phyloP scores from a whole-genome alignment of 371 early-diverging fungal genomes.

The Haplosporangium sp. region DNA sequence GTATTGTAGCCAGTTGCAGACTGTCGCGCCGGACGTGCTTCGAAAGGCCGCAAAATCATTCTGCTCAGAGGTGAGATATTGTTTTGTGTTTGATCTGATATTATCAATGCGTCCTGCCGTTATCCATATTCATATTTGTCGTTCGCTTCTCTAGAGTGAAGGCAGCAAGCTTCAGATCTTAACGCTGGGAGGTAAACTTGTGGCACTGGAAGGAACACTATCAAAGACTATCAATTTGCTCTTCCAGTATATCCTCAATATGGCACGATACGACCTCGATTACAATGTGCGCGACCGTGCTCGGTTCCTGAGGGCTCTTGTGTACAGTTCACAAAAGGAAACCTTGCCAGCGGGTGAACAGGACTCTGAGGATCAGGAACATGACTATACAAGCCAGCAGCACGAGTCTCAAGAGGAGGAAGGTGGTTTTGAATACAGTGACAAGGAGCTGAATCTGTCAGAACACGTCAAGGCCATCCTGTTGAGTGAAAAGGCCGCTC shows the following conservation, averaged over 20 bases:
- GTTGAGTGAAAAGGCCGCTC: conserved; percentile 63
- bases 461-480: conserved; percentile 62
- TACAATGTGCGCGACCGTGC: conserved; percentile 94
- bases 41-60: conserved; percentile 82
- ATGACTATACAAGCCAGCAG: conserved; percentile 5
- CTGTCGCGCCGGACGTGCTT: conserved; percentile 86
- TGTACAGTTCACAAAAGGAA: conserved; percentile 58
- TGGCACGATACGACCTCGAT: conserved; percentile 89
- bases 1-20: conserved; percentile 65
- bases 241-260: conserved; percentile 79
- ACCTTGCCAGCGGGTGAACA: conserved; percentile 12
- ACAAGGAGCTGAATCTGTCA: conserved; percentile 56
- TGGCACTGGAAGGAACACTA: conserved; percentile 58
- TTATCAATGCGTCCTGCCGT: not conserved
- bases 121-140: not conserved
- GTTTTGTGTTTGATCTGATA: not conserved
- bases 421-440: conserved; percentile 54
- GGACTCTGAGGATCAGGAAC: conserved; percentile 13
- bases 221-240: conserved; percentile 61
- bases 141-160: conserved; percentile 57
- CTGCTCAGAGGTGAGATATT: conserved; percentile 65
- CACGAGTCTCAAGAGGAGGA: conserved; percentile 16
- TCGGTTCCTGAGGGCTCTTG: conserved; percentile 80
- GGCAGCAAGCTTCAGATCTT: conserved; percentile 84
- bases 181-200: conserved; percentile 80